Base-by-base conservation (phyloP, 768 basidiomycete species). In the Calvatia gigantea region DNA sequence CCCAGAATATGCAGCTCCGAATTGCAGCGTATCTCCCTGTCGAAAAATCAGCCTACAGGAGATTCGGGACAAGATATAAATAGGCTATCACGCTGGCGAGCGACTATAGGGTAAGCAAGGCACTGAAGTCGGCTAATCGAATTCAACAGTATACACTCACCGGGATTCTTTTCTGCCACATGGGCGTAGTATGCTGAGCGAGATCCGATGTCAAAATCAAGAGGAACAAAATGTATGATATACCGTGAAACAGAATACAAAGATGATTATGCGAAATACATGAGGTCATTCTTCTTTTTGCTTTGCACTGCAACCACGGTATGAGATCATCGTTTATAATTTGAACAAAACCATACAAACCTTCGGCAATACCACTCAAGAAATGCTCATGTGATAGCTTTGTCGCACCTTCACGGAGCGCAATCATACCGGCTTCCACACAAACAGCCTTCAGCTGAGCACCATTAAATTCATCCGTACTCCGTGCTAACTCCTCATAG, bases 391-490 rank as follows among this genome's bases (percentile, higher is more conserved):
- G 96, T 27, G 82, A 85, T 54, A 98, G 72, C 69, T 87, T 88
- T 14, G 84, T 84, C 14, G 94, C 92, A 28, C 95, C 95, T 71
- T 98, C 95, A 61, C 97, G 77, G 37, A 98, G 73, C 6, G 96
- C 92, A 65, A 98, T 97, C 97, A 99, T 99, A 56, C 97, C 97
- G 37, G 97, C 97, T 73, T 99, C 97, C 1, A 99, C 97, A 72
- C 96, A 98, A 2, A 97, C 95, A 0, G 96, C 97, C 76, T 98
- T 97, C 64, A 97, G 73, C 69, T 94, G 92, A 6, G 93, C 93
- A n/a, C 86, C 96, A 66, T 98, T 98, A 73, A 99, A 98, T 68
- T 99, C 97, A 64, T 98, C 97, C 44, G 97, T 95, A 69, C 91
- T 95, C 65, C 96, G 80, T 9, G 97, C 94, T 50, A 99, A 76